These are phyloP conservation scores for Asterella californica DNA, from an alignment of 225 moss, liverwort and hornwort genomes.

Conservation along the genomic window DNA sequence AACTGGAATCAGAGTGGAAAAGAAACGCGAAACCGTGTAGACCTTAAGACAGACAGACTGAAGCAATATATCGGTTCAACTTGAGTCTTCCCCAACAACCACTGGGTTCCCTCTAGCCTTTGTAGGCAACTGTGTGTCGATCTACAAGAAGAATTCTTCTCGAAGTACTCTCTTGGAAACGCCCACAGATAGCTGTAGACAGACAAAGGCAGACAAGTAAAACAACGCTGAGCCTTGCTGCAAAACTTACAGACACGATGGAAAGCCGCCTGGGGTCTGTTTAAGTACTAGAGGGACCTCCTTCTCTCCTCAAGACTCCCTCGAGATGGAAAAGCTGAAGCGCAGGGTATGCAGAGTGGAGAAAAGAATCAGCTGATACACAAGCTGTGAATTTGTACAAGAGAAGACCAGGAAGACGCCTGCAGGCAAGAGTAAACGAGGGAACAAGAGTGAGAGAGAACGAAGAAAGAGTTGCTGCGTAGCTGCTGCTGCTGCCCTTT, in stretches of 20 bases:
- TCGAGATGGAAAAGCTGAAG: not conserved
- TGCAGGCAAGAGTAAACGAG: not conserved
- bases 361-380: slow-evolving; percentile 1
- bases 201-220: not conserved
- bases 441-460: not conserved
- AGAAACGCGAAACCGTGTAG: not conserved
- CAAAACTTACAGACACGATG: not conserved
- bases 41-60: not conserved
- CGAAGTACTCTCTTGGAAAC: not conserved
- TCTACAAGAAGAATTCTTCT: not conserved
- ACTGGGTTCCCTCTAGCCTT: slow-evolving; percentile 15
- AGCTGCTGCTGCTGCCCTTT: not conserved
- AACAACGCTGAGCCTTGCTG: not conserved
- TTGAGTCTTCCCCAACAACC: slow-evolving; percentile 19
- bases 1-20: too few relatives aligned
- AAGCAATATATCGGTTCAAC: not conserved
- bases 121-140: not conserved
- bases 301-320: not conserved
- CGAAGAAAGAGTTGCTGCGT: not conserved
- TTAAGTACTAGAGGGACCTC: not conserved
- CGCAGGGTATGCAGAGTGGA: not conserved
- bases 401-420: slow-evolving; percentile 1
- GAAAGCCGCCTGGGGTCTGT: not conserved
- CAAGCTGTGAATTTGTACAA: slow-evolving; percentile 7
- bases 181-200: not conserved